Percentiles rank a stretch among this genome's conserved stretches.
Evolutionary conservation across 2,329 filamentous ascomycete species (phyloP).

Genomic region (Colletotrichum simmondsii): DNA sequence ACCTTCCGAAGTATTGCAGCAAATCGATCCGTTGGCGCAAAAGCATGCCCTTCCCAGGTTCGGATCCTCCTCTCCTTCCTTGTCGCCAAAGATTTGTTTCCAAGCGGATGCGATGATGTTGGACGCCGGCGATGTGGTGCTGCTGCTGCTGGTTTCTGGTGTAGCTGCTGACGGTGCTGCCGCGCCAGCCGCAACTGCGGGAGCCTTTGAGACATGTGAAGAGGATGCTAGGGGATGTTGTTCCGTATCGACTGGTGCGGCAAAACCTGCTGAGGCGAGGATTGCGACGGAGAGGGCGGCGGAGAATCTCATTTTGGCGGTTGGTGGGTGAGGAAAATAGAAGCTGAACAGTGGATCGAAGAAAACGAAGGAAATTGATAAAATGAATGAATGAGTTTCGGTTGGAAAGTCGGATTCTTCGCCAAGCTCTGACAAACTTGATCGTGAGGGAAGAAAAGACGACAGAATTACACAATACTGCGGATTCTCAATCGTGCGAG

Average conservation of each 20-base stretch:
- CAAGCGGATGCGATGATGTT: slow-evolving; percentile 11
- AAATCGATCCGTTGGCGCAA: slow-evolving; percentile 42
- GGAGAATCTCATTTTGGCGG: slow-evolving; percentile 10
- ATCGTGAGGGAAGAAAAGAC: background rate
- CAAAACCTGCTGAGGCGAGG: background rate
- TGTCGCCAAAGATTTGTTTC: slow-evolving; percentile 6
- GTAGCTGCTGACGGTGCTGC: background rate
- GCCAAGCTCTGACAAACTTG: background rate
- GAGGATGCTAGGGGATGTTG: background rate
- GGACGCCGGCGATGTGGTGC: background rate
- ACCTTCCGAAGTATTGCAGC: slow-evolving; percentile 38
- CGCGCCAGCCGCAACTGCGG: background rate
- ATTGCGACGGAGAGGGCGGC: slow-evolving; percentile 1
- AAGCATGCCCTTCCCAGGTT: slow-evolving; percentile 37
- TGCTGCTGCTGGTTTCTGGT: background rate
- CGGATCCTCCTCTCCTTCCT: slow-evolving; percentile 1
- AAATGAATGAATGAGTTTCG: background rate
- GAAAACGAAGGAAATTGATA: background rate
- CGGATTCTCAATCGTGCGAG: no score
- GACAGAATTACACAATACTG: background rate
- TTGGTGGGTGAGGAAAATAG: background rate
- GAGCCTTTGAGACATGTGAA: background rate
- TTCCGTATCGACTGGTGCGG: slow-evolving; percentile 19
- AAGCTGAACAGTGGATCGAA: background rate
- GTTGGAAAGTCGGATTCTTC: no score